Conservation (phyloP, 208 protist genomes). For the Acanthamoeba sp. region DNA sequence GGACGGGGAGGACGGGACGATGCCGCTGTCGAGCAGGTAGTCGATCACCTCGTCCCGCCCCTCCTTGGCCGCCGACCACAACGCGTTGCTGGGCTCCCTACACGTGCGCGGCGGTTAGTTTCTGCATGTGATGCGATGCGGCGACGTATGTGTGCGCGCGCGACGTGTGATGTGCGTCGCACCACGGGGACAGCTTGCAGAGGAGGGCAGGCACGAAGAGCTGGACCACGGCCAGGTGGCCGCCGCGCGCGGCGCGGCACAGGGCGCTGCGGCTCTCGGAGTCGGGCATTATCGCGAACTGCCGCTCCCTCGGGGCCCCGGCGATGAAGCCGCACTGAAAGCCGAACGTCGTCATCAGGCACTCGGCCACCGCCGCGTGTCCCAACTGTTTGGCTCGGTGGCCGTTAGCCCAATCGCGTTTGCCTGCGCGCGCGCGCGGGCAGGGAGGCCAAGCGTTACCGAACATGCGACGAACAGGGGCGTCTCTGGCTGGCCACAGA, state of each 20-base stretch:
- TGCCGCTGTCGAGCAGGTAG: neutral
- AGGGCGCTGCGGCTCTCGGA: neutral
- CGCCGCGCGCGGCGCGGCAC: too few species aligned
- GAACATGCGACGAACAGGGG: neutral
- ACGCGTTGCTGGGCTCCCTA: neutral
- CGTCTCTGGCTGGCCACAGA: neutral
- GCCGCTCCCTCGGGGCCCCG: neutral
- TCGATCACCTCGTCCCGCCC: neutral
- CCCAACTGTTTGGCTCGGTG: neutral
- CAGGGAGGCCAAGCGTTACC: neutral
- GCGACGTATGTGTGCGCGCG: too few species aligned
- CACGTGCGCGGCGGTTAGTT: neutral
- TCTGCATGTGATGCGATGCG: too few species aligned
- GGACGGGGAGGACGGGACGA: neutral
- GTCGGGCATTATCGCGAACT: neutral
- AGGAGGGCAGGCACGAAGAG: neutral
- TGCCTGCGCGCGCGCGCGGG: too few species aligned
- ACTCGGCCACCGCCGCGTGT: neutral
- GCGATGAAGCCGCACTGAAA: neutral
- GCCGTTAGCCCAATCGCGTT: too few species aligned
- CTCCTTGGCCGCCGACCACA: neutral
- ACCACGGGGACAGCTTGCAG: neutral
- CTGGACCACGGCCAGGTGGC: neutral
- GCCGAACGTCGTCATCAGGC: neutral
- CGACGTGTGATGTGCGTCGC: too few species aligned